Percentiles rank a stretch among this genome's conserved stretches.
Conservation (phyloP, 345 rosid genomes). For the Carallia brachiata region DNA sequence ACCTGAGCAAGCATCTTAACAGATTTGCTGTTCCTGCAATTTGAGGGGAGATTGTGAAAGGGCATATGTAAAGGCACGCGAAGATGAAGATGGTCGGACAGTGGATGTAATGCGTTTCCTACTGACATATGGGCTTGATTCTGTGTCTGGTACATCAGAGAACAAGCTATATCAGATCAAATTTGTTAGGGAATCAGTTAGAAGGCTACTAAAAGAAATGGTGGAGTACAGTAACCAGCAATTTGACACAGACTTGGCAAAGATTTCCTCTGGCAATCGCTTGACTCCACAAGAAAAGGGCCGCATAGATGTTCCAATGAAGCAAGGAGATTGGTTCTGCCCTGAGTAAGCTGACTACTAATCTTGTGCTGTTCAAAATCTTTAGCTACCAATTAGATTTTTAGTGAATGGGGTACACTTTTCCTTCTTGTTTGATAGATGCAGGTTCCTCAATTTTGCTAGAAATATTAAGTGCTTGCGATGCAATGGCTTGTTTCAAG, state of each 20-base stretch:
- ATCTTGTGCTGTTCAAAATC: neutral
- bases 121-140: slow-evolving; percentile 65
- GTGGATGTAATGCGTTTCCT: slow-evolving; percentile 86
- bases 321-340: slow-evolving; percentile 84
- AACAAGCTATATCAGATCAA: slow-evolving; percentile 59
- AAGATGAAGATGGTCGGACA: slow-evolving; percentile 64
- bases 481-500: slow-evolving; percentile 56
- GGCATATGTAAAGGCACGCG: slow-evolving; percentile 64
- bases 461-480: slow-evolving; percentile 74
- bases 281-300: slow-evolving; percentile 22
- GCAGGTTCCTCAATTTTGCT: slow-evolving; percentile 80
- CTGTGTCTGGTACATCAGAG: slow-evolving; percentile 43
- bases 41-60: slow-evolving; percentile 87
- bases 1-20: slow-evolving; percentile 23
- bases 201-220: slow-evolving; percentile 61
- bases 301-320: slow-evolving; percentile 37
- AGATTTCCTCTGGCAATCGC: slow-evolving; percentile 1
- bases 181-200: slow-evolving; percentile 63
- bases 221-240: slow-evolving; percentile 42
- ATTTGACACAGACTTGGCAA: slow-evolving; percentile 25
- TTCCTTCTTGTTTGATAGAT: slow-evolving; percentile 37
- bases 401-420: neutral
- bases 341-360: slow-evolving; percentile 47
- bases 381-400: neutral
- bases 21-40: slow-evolving; percentile 89